Conservation (phyloP, 2,329 filamentous ascomycete genomes). For the Blumeria hordei region DNA sequence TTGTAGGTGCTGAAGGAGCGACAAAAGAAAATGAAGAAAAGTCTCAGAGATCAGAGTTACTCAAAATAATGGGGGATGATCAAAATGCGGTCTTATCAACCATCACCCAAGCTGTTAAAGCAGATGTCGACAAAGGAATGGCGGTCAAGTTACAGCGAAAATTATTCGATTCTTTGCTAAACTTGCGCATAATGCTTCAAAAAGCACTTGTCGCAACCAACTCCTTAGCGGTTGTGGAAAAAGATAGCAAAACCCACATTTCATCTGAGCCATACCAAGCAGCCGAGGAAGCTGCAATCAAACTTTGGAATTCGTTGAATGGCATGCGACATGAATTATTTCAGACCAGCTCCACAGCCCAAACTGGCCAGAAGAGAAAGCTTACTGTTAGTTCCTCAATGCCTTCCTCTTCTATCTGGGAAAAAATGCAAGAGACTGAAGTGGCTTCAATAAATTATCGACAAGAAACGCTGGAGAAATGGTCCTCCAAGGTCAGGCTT, state of each 20-base stretch:
- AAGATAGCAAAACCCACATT: constrained; percentile 18
- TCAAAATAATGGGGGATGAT: constrained; percentile 41
- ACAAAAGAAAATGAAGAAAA: constrained; percentile 8
- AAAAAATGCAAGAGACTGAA: constrained; percentile 43
- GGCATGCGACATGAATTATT: constrained; percentile 37
- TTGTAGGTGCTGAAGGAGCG: constrained; percentile 10
- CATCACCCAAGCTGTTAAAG: constrained; percentile 36
- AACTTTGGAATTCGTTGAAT: constrained; percentile 63
- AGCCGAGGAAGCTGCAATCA: constrained; percentile 65
- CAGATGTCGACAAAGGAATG: constrained; percentile 61
- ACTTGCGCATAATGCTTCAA: constrained; percentile 76
- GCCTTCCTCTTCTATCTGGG: constrained; percentile 44
- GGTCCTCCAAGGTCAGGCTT: constrained; percentile 57
- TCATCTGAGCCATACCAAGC: constrained; percentile 34
- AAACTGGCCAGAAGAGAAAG: constrained; percentile 36
- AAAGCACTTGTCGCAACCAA: constrained; percentile 72
- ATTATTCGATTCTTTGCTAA: constrained; percentile 69
- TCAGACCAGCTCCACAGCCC: constrained; percentile 20
- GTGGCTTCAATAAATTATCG: constrained; percentile 32
- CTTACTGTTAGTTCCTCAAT: constrained; percentile 27
- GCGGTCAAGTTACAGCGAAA: constrained; percentile 72
- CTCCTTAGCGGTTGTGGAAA: constrained; percentile 30
- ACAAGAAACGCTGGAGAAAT: constrained; percentile 59
- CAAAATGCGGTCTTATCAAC: constrained; percentile 41
- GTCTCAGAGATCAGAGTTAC: constrained; percentile 30